phyloP scores from a whole-genome alignment of 2,329 filamentous ascomycete species.

The Penicillium nordicum region DNA sequence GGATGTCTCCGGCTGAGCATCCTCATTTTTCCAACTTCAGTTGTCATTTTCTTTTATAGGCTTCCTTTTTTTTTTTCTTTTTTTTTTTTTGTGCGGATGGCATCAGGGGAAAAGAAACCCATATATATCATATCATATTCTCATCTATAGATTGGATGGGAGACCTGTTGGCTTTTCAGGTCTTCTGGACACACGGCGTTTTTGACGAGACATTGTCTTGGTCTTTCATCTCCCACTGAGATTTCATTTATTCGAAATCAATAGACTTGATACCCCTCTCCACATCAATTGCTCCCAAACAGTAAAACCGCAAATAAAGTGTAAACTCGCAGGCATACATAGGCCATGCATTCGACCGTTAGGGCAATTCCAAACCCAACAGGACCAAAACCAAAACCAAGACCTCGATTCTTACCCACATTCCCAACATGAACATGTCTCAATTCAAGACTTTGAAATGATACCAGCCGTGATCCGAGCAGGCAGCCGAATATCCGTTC shows the following conservation, averaged over 20 bases:
- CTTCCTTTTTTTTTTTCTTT: too few relatives aligned
- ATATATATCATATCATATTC: conserved; percentile 4
- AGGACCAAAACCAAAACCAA: neutral
- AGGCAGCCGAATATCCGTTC: neutral
- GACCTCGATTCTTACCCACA: neutral
- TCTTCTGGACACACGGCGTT: conserved; percentile 14
- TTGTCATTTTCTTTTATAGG: neutral
- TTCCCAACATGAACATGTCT: neutral
- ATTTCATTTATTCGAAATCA: conserved; percentile 12
- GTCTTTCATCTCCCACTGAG: conserved; percentile 6
- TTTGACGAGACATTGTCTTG: conserved; percentile 22
- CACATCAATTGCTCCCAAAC: neutral
- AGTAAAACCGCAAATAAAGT: neutral
- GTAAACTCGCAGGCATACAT: neutral
- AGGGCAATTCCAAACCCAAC: neutral
- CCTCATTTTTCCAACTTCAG: neutral
- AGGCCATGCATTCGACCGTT: neutral
- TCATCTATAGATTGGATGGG: conserved; percentile 13
- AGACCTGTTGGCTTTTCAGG: neutral
- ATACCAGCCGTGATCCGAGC: neutral
- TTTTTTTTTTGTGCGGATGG: conserved; percentile 16
- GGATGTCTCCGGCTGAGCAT: conserved; percentile 4
- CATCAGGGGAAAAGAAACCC: conserved; percentile 9
- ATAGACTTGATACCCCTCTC: conserved; percentile 29
- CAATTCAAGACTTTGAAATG: neutral